phyloP scores from a whole-genome alignment of 768 basidiomycete genomes.

The Podaxis mareebaensis region DNA sequence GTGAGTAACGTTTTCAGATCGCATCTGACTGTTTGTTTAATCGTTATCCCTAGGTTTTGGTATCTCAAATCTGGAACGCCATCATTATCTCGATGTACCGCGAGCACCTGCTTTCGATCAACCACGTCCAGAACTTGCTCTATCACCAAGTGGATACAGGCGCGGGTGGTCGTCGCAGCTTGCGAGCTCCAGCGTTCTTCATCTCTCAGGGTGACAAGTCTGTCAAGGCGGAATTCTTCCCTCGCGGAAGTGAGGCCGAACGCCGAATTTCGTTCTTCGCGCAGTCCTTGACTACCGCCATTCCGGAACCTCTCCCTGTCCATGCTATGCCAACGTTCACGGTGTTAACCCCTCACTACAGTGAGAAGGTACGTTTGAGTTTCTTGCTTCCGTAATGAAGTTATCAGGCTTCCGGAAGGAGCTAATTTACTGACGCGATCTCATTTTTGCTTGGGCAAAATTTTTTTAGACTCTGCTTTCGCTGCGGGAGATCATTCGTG shows the following conservation, averaged over 20 bases:
- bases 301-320: slow-evolving; percentile 91
- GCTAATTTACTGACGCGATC: slow-evolving; percentile 17
- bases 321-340: slow-evolving; percentile 99
- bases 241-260: slow-evolving; percentile 91
- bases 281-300: slow-evolving; percentile 92
- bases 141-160: slow-evolving; percentile 93
- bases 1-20: slow-evolving; percentile 39
- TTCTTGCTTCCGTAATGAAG: neutral
- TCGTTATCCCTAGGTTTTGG: slow-evolving; percentile 68
- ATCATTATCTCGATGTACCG: slow-evolving; percentile 99
- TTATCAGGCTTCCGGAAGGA: slow-evolving; percentile 1
- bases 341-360: slow-evolving; percentile 97
- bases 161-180: slow-evolving; percentile 81
- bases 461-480: slow-evolving; percentile 80
- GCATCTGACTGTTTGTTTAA: neutral
- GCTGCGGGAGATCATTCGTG: slow-evolving; percentile 96
- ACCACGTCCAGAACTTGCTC: slow-evolving; percentile 96
- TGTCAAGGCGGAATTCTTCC: slow-evolving; percentile 86
- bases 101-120: slow-evolving; percentile 97
- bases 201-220: slow-evolving; percentile 91
- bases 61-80: slow-evolving; percentile 99
- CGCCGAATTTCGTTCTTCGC: slow-evolving; percentile 99
- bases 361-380: slow-evolving; percentile 73
- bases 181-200: slow-evolving; percentile 97
- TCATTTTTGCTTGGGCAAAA: neutral